Conservation (phyloP, 2,329 filamentous ascomycete species). For the Biscogniauxia mediterranea region DNA sequence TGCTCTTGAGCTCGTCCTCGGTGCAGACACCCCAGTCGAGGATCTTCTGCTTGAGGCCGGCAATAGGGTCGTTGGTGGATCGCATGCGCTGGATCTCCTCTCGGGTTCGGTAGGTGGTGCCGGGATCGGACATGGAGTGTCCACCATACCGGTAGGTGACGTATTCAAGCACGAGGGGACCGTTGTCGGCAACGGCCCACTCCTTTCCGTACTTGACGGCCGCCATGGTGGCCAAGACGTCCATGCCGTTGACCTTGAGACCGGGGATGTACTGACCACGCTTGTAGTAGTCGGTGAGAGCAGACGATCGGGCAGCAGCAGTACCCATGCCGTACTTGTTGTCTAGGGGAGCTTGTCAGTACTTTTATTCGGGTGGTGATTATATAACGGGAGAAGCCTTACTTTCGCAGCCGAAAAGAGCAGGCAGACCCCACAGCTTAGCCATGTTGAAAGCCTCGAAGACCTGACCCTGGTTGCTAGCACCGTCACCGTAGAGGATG, state of each 20-base stretch:
- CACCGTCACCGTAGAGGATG: slow-evolving; percentile 95
- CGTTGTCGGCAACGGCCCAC: slow-evolving; percentile 78
- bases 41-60: slow-evolving; percentile 96
- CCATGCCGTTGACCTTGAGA: slow-evolving; percentile 99
- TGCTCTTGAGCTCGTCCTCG: slow-evolving; percentile 92
- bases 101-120: slow-evolving; percentile 97
- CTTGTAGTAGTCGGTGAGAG: slow-evolving; percentile 99
- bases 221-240: slow-evolving; percentile 95
- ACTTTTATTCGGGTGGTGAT: background rate
- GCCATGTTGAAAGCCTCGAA: slow-evolving; percentile 99
- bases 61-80: slow-evolving; percentile 96
- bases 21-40: slow-evolving; percentile 89
- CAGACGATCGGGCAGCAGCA: slow-evolving; percentile 87
- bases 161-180: slow-evolving; percentile 95
- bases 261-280: slow-evolving; percentile 99
- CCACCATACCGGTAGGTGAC: slow-evolving; percentile 99
- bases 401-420: slow-evolving; percentile 98
- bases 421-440: slow-evolving; percentile 95
- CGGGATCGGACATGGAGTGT: slow-evolving; percentile 99
- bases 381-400: slow-evolving; percentile 40
- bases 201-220: slow-evolving; percentile 93
- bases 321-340: slow-evolving; percentile 99
- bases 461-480: slow-evolving; percentile 98
- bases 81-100: slow-evolving; percentile 99
- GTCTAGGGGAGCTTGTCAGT: slow-evolving; percentile 56